Percentiles rank a stretch among this genome's conserved stretches.
phyloP scores from a whole-genome alignment of 305 asterid species.

The Fraxinus sp. region DNA sequence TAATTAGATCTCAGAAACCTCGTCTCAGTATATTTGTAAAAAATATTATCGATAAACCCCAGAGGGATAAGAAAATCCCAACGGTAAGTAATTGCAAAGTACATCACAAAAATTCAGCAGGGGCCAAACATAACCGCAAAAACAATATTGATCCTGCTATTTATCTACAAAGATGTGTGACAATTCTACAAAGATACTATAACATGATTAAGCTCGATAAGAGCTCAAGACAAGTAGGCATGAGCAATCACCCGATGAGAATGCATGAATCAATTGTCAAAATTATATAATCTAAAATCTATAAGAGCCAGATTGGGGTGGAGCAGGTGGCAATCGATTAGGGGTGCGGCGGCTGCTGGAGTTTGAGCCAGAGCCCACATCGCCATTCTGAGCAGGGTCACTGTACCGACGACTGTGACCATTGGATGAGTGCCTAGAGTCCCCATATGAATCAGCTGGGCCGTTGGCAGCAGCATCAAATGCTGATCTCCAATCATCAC shows the following conservation, averaged over 20 bases:
- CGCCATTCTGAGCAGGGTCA: constrained; percentile 83
- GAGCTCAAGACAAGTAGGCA: constrained; percentile 38
- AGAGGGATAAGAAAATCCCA: background rate
- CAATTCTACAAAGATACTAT: constrained; percentile 45
- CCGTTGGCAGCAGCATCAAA: constrained; percentile 91
- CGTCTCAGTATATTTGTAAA: background rate
- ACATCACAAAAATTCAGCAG: constrained; percentile 40
- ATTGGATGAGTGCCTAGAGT: constrained; percentile 50
- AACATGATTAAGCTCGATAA: constrained; percentile 36
- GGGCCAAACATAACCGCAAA: constrained; percentile 30
- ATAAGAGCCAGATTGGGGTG: constrained; percentile 73
- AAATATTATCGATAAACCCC: background rate
- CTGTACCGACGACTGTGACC: constrained; percentile 78
- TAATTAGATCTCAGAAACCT: background rate
- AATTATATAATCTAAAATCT: constrained; percentile 56
- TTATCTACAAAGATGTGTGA: constrained; percentile 59
- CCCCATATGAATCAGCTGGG: constrained; percentile 45
- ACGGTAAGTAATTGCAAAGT: constrained; percentile 18
- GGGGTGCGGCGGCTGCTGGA: constrained; percentile 89
- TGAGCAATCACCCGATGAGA: constrained; percentile 42
- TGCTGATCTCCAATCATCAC: constrained; percentile 97
- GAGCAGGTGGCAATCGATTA: constrained; percentile 89
- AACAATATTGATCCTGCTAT: constrained; percentile 27
- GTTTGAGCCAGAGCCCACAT: constrained; percentile 48
- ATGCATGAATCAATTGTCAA: constrained; percentile 45